Evolutionary conservation across 805 yeast genomes (phyloP), one percentile per base, ranked within the genome.

Genomic region (Wickerhamomyces queroliae): DNA sequence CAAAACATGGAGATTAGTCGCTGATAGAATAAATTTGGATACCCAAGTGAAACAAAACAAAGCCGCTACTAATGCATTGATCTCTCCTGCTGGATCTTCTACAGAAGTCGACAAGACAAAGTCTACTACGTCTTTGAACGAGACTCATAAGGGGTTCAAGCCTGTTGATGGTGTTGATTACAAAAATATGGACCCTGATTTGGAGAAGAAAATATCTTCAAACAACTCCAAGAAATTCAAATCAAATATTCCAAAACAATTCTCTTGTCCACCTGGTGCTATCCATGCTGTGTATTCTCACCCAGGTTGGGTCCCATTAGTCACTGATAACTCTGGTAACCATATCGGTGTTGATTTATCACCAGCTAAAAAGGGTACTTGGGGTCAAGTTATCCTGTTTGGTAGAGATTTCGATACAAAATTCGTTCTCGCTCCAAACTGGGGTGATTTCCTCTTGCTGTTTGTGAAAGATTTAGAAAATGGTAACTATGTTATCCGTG

Each of bases 361-460:
- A 3, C 91, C 93, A 1, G 96, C 88, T 7, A 73, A 80, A 9
- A 64, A 65, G 21, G 96, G 96, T 33, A 71, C 68, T 42, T 79
- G 84, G 75, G 99, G 98, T 28, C 99, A 91, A 64, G 83, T 93
- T 16, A 91, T 91, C 46, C 56, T 90, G 39, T 91, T 86, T 61
- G 99, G 99, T 29, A 80, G 97, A 56, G 98, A 91, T 48, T 91
- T 80, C 56, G 98, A 91, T 64, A 78, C 84, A 28, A 91, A 91
- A 59, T 88, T 76, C 61, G 90, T 85, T 28, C 69, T 93, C 40
- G 95, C 97, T 16, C 76, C 78, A 37, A 83, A 83, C 40, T 91
- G 95, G 82, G 95, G 95, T 15, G 93, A 85, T 53, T 93, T 93
- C 59, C 63, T 91, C 38, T 67, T 89, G 39, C 72, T 74, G 37